These are phyloP conservation scores for Berberis vulgaris DNA, from an alignment of 164 flowering plant species.

Conservation along the genomic window DNA sequence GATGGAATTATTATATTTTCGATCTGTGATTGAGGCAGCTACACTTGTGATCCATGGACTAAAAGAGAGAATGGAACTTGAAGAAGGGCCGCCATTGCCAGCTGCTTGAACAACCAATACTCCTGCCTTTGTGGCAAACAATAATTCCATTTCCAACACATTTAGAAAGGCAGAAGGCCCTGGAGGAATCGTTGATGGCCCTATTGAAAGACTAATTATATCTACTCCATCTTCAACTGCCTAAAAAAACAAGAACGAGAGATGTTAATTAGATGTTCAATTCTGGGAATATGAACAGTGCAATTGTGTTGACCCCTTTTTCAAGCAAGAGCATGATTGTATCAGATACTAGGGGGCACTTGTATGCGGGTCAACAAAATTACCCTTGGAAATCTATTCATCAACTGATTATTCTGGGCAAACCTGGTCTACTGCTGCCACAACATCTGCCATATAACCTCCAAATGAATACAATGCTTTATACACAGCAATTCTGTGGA, in stretches of 20 bases:
- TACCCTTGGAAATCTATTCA: background rate
- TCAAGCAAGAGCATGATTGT: too few relatives aligned
- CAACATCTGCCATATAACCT: conserved; percentile 57
- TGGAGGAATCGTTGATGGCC: conserved; percentile 44
- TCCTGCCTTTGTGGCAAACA: conserved; percentile 54
- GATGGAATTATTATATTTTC: conserved; percentile 35
- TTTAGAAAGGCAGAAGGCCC: conserved; percentile 44
- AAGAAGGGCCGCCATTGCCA: conserved; percentile 50
- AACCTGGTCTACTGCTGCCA: conserved; percentile 65
- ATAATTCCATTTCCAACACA: conserved; percentile 39
- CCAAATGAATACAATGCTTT: conserved; percentile 54
- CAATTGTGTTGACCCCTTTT: too few relatives aligned
- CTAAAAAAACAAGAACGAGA: conserved; percentile 13
- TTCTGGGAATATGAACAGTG: too few relatives aligned
- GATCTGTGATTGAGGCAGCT: conserved; percentile 49
- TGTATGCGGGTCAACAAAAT: too few relatives aligned
- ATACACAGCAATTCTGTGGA: conserved; percentile 50
- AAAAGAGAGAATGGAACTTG: conserved; percentile 47
- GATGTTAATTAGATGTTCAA: background rate
- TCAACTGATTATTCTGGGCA: background rate
- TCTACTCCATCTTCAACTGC: conserved; percentile 69
- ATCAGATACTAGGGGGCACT: too few relatives aligned
- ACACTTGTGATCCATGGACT: conserved; percentile 65
- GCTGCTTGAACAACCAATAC: conserved; percentile 54
- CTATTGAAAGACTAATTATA: conserved; percentile 51